These are phyloP conservation scores for Pseudogymnoascus sp. DNA, from an alignment of 2,329 filamentous ascomycete genomes.

Conservation along the genomic window DNA sequence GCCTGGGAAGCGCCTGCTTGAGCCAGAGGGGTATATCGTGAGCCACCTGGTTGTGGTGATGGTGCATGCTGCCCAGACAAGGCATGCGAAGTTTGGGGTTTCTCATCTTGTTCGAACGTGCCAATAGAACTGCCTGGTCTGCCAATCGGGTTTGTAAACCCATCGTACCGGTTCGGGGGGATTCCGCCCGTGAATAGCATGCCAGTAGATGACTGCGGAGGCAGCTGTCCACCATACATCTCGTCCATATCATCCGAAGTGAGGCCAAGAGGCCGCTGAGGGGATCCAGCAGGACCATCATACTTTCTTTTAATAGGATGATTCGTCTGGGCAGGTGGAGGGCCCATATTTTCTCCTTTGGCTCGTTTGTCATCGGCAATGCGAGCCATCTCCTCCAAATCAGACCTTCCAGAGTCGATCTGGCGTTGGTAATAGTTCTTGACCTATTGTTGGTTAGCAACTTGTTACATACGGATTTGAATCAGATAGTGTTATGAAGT, in stretches of 20 bases:
- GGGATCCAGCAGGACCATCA: conserved; percentile 37
- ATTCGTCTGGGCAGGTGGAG: conserved; percentile 49
- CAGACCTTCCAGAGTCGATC: conserved; percentile 49
- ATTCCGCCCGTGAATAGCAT: neutral
- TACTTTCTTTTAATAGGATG: conserved; percentile 44
- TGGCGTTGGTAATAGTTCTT: conserved; percentile 62
- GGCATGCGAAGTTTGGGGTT: conserved; percentile 8
- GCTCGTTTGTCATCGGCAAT: conserved; percentile 51
- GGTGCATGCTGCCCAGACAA: conserved; percentile 21
- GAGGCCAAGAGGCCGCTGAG: conserved; percentile 39
- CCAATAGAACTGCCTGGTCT: conserved; percentile 1
- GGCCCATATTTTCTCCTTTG: conserved; percentile 51
- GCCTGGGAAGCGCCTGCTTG: conserved; percentile 27
- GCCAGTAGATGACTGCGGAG: conserved; percentile 16
- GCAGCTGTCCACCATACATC: conserved; percentile 14
- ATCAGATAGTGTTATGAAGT: conserved; percentile 23
- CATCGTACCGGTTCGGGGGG: neutral
- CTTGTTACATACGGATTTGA: conserved; percentile 25
- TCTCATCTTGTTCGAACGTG: conserved; percentile 1
- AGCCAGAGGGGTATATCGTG: conserved; percentile 26
- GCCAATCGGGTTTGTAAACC: neutral
- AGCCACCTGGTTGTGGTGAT: conserved; percentile 20
- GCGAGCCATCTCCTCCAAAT: conserved; percentile 52
- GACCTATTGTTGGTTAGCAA: conserved; percentile 41
- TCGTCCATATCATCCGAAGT: conserved; percentile 41